Base-by-base conservation (phyloP, 2,329 filamentous ascomycete genomes). In the Penicillium sp. region DNA sequence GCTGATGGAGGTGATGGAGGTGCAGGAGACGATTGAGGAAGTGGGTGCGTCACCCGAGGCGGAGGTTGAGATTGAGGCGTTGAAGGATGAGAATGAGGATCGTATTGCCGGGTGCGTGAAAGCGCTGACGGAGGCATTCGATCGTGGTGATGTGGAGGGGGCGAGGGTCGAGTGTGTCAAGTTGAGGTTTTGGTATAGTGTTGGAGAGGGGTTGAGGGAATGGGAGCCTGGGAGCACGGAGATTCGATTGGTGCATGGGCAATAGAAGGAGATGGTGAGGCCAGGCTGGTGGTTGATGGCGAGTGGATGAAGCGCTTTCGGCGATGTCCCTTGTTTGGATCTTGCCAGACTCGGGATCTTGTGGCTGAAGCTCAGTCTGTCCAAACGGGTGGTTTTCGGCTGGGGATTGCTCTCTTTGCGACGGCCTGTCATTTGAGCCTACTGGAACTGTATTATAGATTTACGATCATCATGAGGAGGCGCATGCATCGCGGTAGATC, bases 141-240 rank as follows among this genome's bases (percentile, higher is more conserved):
- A 72, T 52, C 60, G 67, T 7, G 86, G 85, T 42, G 81, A 91
- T 63, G 64, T 87, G 35, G 77, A 83, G 36, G 70, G 53, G 7
- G 91, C 90, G 12, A 83, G 79, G 70, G 69, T 65, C 51, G 88
- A 94, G 77, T 83, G 84, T 39, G 82, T 95, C 1, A 76, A 80
- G 66, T 70, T 96, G 72, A 76, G 89, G 66, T 97, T 96, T 73
- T 96, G 91, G 91, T 79, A 86, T 47, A 95, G 90, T 69, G 84
- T 97, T 52, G 79, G 82, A 53, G 86, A 94, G 68, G 86, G 83
- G 40, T 73, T 96, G 62, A 76, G 85, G 64, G 81, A 84, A 53
- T 96, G 91, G 90, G 89, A 95, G 75, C 81, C 76, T 60, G 90
- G 89, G 4, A 85, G 82, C 72, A 66, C 60, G 32, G 64, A 76